Conservation (phyloP, 306 rosid genomes). For the Lablab purpureus region DNA sequence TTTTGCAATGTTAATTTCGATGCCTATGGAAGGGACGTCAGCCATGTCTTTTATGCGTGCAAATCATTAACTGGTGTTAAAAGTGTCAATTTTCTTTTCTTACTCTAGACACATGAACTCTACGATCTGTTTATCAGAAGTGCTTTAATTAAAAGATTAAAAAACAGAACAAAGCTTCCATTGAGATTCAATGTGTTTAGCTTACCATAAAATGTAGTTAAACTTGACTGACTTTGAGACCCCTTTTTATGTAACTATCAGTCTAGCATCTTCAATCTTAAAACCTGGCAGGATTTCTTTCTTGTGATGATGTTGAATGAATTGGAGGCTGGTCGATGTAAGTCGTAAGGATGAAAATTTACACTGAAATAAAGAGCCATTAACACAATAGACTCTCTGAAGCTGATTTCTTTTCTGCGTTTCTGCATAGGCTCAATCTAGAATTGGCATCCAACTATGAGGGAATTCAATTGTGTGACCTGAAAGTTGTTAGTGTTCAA, state of each 20-base stretch:
- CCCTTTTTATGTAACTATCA: neutral
- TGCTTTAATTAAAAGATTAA: neutral
- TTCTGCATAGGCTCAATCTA: neutral
- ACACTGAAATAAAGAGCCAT: neutral
- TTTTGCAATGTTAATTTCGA: neutral
- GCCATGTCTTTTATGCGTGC: neutral
- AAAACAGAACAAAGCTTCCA: neutral
- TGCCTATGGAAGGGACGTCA: neutral
- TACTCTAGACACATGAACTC: neutral
- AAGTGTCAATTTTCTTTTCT: neutral
- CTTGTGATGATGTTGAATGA: slow-evolving; percentile 1
- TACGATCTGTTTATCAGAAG: neutral
- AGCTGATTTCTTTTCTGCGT: neutral
- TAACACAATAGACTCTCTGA: neutral
- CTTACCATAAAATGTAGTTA: neutral
- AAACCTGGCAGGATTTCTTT: neutral
- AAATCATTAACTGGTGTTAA: neutral
- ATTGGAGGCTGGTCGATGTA: neutral
- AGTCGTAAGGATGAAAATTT: slow-evolving; percentile 8
- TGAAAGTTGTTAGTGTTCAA: neutral
- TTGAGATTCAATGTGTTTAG: too few relatives aligned
- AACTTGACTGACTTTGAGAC: neutral
- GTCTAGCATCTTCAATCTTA: slow-evolving; percentile 4
- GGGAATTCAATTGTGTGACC: neutral
- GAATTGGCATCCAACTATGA: neutral